A percentile compares a stretch with the other conserved stretches of the same genome.
Conservation (phyloP, 2,329 filamentous ascomycete genomes). For the Emericellopsis atlantica region DNA sequence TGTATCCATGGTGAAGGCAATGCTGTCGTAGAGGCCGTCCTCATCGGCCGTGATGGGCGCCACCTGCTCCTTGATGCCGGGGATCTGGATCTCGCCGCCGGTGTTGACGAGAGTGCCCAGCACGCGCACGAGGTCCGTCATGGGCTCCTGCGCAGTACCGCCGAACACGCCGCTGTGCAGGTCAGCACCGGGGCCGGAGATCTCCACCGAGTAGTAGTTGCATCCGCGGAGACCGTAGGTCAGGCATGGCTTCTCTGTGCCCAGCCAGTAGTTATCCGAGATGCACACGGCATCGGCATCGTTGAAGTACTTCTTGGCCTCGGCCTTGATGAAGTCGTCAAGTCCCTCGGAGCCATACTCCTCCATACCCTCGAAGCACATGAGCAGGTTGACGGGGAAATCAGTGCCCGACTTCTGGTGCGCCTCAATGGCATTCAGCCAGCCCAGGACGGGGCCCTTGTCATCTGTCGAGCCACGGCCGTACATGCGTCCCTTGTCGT, state of each 20-base stretch:
- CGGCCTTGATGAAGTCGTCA: constrained; percentile 83
- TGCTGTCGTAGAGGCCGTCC: constrained; percentile 73
- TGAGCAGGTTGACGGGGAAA: constrained; percentile 93
- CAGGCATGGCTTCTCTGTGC: constrained; percentile 94
- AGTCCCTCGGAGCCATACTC: constrained; percentile 95
- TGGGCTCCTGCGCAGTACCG: constrained; percentile 91
- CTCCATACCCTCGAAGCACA: constrained; percentile 99
- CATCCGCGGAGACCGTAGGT: constrained; percentile 94
- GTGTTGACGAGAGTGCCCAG: constrained; percentile 78
- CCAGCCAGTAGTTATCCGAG: constrained; percentile 99
- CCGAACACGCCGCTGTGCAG: constrained; percentile 96
- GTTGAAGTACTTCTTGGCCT: constrained; percentile 90
- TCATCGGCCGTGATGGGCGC: constrained; percentile 80
- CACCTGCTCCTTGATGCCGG: constrained; percentile 89
- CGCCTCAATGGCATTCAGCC: constrained; percentile 95
- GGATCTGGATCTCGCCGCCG: constrained; percentile 83
- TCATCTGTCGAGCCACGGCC: constrained; percentile 93
- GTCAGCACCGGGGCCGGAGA: constrained; percentile 85
- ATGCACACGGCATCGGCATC: constrained; percentile 96
- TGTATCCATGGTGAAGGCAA: constrained; percentile 93
- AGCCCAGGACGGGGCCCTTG: constrained; percentile 93
- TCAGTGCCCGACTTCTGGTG: constrained; percentile 92
- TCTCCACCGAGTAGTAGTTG: constrained; percentile 92
- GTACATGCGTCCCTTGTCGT: constrained; percentile 89
- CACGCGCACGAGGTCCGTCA: constrained; percentile 85